Base-by-base conservation (phyloP, 805 yeast species). In the Saccharomyces cerevisiae region DNA sequence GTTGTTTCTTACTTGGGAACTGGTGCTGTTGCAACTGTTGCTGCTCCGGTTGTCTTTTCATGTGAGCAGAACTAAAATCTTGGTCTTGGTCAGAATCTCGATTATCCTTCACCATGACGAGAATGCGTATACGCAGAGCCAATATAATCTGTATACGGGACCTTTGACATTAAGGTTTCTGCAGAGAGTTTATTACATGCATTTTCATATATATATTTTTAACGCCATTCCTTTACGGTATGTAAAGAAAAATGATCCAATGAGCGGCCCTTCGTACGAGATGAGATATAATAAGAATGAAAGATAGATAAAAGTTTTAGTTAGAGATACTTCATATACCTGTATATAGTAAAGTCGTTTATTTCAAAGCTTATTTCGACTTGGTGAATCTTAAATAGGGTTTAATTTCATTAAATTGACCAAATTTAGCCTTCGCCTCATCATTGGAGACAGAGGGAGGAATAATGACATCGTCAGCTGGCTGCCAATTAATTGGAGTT, bases 401-500 rank as follows among this genome's bases (percentile, higher is more conserved):
- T 80, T 88, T 90, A 72, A 90, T 84, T 69, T 83, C 85, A 69
- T 80, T 82, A 78, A 89, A 89, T 60, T 84, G 83, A 61, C 96
- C 96, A 74, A 87, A 90, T 75, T 88, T 87, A 65, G 81, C 80
- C 76, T 82, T 79, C 46, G 89, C 91, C 52, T 78, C 89, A 67
- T 80, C 92, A 70, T 88, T 86, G 55, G 85, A 78, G 54, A 91
- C 87, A 49, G 85, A 73, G 61, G 96, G 95, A 68, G 95, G 97
- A 59, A 91, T 87, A 70, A 90, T 90, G 55, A 91, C 97, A 70
- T 90, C 97, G 65, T 88, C 81, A 61, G 96, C 96, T 53, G 79
- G 83, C 55, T 77, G 79, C 97, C 97, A 90, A 81, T 91, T 83
- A 69, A 88, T 87, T 57, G 96, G 96, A 48, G 97, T 90, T 57